Conservation (phyloP, 1,284 basidiomycete species). For the Mycena sp. region DNA sequence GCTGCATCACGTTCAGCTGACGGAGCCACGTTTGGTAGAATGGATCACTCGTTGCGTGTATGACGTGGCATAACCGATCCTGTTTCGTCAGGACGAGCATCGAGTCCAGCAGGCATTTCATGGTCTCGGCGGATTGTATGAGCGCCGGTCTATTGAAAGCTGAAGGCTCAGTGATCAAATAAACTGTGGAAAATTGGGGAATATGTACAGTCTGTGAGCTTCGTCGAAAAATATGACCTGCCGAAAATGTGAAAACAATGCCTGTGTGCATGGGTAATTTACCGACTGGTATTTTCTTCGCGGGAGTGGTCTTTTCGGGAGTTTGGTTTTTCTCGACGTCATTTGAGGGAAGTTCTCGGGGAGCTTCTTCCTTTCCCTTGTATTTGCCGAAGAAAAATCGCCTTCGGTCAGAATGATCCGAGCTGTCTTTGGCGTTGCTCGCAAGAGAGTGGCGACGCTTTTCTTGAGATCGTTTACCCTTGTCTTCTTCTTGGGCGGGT, state of each 20-base stretch:
- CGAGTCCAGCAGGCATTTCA: constrained; percentile 85
- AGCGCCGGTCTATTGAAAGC: constrained; percentile 74
- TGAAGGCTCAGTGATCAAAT: no score
- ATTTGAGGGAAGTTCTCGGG: no score
- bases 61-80: constrained; percentile 82
- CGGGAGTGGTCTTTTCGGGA: no score
- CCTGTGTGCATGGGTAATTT: background rate
- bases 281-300: constrained; percentile 75
- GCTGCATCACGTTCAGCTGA: constrained; percentile 79
- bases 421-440: background rate
- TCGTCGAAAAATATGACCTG: constrained; percentile 83
- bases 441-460: background rate
- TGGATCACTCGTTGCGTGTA: constrained; percentile 85
- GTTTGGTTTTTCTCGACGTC: background rate
- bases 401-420: background rate
- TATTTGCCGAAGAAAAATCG: constrained; percentile 13
- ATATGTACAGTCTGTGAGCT: constrained; percentile 84
- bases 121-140: constrained; percentile 78
- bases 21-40: constrained; percentile 87
- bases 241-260: constrained; percentile 7
- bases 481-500: constrained; percentile 43
- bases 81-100: constrained; percentile 89
- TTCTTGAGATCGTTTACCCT: no score
- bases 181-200: no score
- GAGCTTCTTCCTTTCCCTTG: constrained; percentile 17